Conservation (phyloP, 163 green algal species). For the Chlamydomonas reinhardtii region DNA sequence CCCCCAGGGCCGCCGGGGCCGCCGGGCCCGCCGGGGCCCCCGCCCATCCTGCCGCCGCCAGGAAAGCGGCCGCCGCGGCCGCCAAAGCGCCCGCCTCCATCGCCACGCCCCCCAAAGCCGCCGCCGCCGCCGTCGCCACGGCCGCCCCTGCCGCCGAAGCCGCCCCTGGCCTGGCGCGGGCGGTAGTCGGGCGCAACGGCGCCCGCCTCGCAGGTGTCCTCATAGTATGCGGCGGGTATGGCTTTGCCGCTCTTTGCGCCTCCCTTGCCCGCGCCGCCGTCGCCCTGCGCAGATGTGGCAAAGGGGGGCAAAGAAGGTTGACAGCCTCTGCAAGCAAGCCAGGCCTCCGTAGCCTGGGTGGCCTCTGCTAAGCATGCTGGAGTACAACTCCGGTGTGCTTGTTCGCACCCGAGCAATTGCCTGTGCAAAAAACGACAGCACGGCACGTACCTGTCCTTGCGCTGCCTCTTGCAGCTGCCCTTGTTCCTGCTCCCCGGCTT, state of each 20-base stretch:
- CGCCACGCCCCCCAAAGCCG: background rate
- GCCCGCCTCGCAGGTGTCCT: slow-evolving; percentile 20
- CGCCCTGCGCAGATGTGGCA: too few species aligned
- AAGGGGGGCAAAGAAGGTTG: too few species aligned
- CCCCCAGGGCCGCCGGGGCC: background rate
- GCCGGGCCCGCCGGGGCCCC: background rate
- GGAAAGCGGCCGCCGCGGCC: background rate
- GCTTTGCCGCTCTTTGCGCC: background rate
- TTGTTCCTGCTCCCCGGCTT: too few species aligned
- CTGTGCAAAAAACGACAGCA: too few species aligned
- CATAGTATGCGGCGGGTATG: slow-evolving; percentile 38
- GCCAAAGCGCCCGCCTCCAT: background rate
- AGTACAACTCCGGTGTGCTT: too few species aligned
- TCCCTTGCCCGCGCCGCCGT: too few species aligned
- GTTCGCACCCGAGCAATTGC: too few species aligned
- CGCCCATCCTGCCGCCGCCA: background rate
- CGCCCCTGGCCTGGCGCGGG: background rate
- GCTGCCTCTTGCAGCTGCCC: too few species aligned
- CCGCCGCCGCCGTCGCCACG: background rate
- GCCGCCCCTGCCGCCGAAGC: background rate
- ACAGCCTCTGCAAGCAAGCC: too few species aligned
- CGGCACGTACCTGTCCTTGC: too few species aligned
- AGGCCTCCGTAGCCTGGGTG: too few species aligned
- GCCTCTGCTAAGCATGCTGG: too few species aligned
- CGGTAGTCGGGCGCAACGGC: background rate